A percentile compares a stretch with the other conserved stretches of the same genome.
phyloP scores from a whole-genome alignment of 768 basidiomycete genomes.

The Tylopilus felleus region DNA sequence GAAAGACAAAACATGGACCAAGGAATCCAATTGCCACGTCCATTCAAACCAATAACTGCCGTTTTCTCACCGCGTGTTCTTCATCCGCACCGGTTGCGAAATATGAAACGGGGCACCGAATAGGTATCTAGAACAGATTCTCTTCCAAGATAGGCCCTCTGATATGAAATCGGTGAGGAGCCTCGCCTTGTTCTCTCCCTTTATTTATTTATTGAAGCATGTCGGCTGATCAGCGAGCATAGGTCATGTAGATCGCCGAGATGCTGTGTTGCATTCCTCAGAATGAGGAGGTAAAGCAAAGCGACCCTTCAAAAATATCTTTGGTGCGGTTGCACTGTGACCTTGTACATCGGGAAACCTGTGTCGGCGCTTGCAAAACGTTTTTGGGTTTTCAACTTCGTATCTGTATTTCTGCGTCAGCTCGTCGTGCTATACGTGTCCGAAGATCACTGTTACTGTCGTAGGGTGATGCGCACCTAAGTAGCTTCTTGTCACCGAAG shows the following conservation, averaged over 20 bases:
- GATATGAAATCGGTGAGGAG: constrained; percentile 21
- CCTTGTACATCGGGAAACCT: background rate
- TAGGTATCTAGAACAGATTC: background rate
- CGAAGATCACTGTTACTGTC: too few relatives aligned
- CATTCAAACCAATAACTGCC: background rate
- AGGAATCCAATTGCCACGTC: background rate
- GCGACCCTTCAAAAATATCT: background rate
- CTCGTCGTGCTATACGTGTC: background rate
- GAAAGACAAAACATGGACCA: background rate
- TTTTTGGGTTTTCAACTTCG: background rate
- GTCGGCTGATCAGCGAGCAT: constrained; percentile 12
- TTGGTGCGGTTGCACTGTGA: background rate
- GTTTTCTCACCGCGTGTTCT: constrained; percentile 7
- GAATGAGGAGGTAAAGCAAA: background rate
- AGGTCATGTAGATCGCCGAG: constrained; percentile 11
- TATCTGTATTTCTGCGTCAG: background rate
- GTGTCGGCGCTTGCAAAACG: background rate
- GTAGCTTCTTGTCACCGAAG: background rate
- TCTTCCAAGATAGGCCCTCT: constrained; percentile 5
- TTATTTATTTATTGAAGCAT: background rate
- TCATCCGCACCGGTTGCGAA: constrained; percentile 7
- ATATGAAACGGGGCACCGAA: constrained; percentile 20
- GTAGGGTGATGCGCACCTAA: background rate
- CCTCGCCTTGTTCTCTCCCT: background rate
- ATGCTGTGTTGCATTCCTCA: background rate